Evolutionary conservation across 192 early-diverging fungal genomes (phyloP).

Genomic region (Backusella tarrabulga): DNA sequence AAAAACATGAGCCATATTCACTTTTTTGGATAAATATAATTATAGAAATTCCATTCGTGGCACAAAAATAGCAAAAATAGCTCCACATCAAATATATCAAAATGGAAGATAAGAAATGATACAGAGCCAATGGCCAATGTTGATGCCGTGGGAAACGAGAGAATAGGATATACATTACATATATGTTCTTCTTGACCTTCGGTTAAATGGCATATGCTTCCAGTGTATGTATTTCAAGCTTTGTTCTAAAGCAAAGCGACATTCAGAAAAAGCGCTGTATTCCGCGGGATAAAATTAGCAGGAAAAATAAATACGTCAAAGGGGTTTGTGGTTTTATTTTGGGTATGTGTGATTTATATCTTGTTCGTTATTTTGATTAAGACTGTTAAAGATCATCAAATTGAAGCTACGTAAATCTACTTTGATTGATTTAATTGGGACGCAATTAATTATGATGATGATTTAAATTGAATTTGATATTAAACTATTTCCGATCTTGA

Average conservation of each 20-base stretch:
- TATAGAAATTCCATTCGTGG: neutral
- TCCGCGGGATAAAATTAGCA: neutral
- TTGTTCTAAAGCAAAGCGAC: neutral
- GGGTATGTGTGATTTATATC: neutral
- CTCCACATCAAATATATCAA: slow-evolving; percentile 3
- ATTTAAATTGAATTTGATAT: neutral
- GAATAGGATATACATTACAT: too few relatives aligned
- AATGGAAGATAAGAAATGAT: neutral
- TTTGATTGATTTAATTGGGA: neutral
- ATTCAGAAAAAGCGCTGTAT: neutral
- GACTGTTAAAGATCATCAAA: neutral
- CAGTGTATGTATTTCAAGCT: neutral
- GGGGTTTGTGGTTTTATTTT: neutral
- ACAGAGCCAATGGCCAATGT: slow-evolving; percentile 4
- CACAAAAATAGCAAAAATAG: neutral
- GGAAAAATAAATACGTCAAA: neutral
- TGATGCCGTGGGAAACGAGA: neutral
- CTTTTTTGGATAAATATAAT: neutral
- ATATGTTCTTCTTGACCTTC: neutral
- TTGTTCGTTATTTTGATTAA: neutral
- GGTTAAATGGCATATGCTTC: neutral
- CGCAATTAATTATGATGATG: neutral
- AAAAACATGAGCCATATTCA: neutral
- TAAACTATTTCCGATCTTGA: neutral
- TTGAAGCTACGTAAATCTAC: neutral